Evolutionary conservation across 1,139 yeast species (phyloP), one percentile per base, ranked within the genome.

Genomic region (Geotrichum reessii): DNA sequence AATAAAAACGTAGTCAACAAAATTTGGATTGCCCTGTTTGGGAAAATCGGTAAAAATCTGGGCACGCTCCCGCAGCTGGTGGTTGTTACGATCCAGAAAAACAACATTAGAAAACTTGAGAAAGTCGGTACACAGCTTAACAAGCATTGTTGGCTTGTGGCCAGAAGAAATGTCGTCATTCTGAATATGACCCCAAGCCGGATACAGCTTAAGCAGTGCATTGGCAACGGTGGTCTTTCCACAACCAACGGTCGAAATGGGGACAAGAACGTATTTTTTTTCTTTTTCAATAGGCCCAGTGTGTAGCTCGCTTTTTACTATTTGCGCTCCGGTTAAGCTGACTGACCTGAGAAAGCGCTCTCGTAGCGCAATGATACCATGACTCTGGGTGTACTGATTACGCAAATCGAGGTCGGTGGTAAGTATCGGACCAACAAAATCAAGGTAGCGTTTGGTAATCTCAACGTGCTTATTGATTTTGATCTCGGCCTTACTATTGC

Each of bases 171-270:
- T 77, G 65, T 90, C 82, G 72, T 93, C 99, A 70, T 89, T 92
- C 69, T 91, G 97, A n/a, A 89, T 78, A 66, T 86, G 90, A 0
- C 81, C 84, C 87, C 96, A 86, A 0, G 75, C 73, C 0, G 86
- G 83, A 58, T 77, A 85, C 28, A 92, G 69, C 9, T 78, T 69
- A 0, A 70, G 65, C 50, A 93, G 73, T 0, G 93, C 85, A 52
- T 81, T 71, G 3, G 90, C 82, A 0, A 89, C 81, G 0, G 97
- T 90, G 0, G 98, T 91, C 69, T 95, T 95, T 8, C 99, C 99
- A 71, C 97, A 90, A 0, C 98, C 99, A 55, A 93, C 81, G 0
- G 97, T 90, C 0, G 98, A 91, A 14, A 92, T 83, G 0, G 98
- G 95, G 1, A 91, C 80, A 0, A 95, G 67, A 0, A 88, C 79